Evolutionary conservation across 345 rosid species (phyloP), one percentile per base, ranked within the genome.

Genomic region (Triadica sebifera): DNA sequence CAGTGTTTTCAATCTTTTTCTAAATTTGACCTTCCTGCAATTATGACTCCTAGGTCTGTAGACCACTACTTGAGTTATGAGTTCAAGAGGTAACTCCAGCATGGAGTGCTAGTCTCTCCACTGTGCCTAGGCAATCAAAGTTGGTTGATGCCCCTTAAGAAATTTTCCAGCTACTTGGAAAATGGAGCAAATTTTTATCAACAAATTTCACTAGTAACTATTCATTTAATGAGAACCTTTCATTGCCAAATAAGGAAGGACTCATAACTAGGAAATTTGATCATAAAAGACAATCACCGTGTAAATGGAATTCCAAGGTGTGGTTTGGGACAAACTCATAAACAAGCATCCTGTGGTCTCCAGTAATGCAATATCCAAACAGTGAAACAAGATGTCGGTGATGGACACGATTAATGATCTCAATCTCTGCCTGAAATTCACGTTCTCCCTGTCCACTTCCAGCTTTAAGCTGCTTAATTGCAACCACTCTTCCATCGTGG

Each of bases 381-480:
- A 79, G 60, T 17, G 78, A 69, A 70, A 74, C 78, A 74, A 79
- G 81, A 70, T 79, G 81, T 0, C 71, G 71, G 34, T 79, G 81
- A 63, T 74, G 78, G 8, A 79, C 51, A 2, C 78, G 75, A 59
- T 71, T 79, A 39, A 79, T 74, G 50, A 41, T 79, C 67, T 74
- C 81, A 69, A 79, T 79, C 62, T 79, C 81, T 3, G 81, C 81
- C 67, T 57, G 81, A 70, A 79, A 79, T 9, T 79, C 81, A 24
- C 81, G 81, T 70, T 79, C 78, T 5, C 81, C 81, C 70, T 79
- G 81, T 51, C 78, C n/a, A 50, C 81, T 79, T 38, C 75, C 81
- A 46, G 71, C 58, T 79, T 79, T 79, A 47, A 79, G 81, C 74
- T 69, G 78, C 67, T 79, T 79, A 63, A 79, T 51, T 20, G 81